Base-by-base conservation (phyloP, 306 rosid species). In the Acacia melanoxylon region DNA sequence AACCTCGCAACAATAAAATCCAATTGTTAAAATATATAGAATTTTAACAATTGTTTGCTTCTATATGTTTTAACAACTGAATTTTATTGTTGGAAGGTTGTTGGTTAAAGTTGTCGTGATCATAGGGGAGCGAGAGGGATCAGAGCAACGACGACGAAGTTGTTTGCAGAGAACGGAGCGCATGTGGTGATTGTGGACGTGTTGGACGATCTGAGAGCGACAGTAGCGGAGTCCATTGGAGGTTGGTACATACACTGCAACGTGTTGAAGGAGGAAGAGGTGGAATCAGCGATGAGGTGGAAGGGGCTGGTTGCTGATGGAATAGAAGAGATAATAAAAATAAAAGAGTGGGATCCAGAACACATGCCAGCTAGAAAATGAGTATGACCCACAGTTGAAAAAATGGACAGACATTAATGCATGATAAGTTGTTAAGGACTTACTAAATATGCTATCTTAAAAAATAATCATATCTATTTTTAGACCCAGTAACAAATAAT, bases 71-170 rank as follows among this genome's bases (percentile, higher is more conserved):
- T 1, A 22, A 58, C 24, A 8, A 22, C 6, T 22, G 14, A 0
- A 35, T 56, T n/a, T 20, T n/a, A n/a, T 56, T 24, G 31, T 9
- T 10, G 10, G 19, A 33, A 91, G 97, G 87, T 77, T 94, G 79
- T 68, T 58, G 62, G 84, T 65, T 25, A 92, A 90, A 66, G 97
- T 94, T 0, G 94, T 92, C 12, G 86, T 94, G 0, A 84, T 94
- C 74, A 94, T 2, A 97, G 97, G 8, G 98, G 93, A 5, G 92
- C 94, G 31, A 87, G 95, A 84, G 98, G 97, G 59, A 94, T 94
- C 6, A 97, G 97, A 79, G 98, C 90, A 8, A 87, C 95, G 54
- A 83, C 94, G 22, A 94, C 97, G 2, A 86, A 84, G 85, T 33
- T 89, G 1, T 92, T 94, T 44, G 91, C 92, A 0, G 68, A 83